These are phyloP conservation scores for Elongisporangium senticosum DNA, from an alignment of 352 stramenopile genomes.

Conservation along the genomic window DNA sequence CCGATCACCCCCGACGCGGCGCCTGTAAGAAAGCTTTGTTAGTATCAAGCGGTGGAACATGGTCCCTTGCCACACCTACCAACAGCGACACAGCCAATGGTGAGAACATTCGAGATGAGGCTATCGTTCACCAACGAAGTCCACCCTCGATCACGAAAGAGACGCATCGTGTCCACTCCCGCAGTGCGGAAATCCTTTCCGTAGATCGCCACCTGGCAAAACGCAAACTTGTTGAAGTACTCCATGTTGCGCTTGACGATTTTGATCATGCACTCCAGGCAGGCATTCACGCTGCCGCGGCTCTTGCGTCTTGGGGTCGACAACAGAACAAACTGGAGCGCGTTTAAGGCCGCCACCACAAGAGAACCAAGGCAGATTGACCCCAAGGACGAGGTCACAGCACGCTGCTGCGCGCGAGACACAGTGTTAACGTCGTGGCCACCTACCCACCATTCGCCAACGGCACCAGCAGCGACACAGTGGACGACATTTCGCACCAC, in stretches of 20 bases:
- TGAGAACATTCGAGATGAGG: conserved; percentile 72
- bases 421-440: conserved; percentile 68
- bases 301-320: conserved; percentile 62
- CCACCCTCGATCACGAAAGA: conserved; percentile 81
- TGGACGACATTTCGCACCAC: conserved; percentile 85
- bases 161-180: conserved; percentile 67
- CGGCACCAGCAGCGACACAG: conserved; percentile 68
- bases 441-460: conserved; percentile 86
- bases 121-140: conserved; percentile 74
- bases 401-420: conserved; percentile 53
- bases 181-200: conserved; percentile 75
- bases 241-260: conserved; percentile 68
- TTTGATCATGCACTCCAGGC: conserved; percentile 73
- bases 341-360: conserved; percentile 60
- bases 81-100: conserved; percentile 68
- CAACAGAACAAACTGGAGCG: conserved; percentile 62
- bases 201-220: conserved; percentile 84
- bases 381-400: conserved; percentile 68
- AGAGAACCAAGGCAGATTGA: conserved; percentile 84
- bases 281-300: conserved; percentile 62
- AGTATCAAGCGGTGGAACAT: not conserved
- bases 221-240: conserved; percentile 88
- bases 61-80: conserved; percentile 26
- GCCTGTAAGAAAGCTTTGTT: conserved; percentile 25
- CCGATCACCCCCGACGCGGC: conserved; percentile 67